These are phyloP conservation scores for Amanita fuliginea DNA, from an alignment of 768 basidiomycete species.

Conservation along the genomic window DNA sequence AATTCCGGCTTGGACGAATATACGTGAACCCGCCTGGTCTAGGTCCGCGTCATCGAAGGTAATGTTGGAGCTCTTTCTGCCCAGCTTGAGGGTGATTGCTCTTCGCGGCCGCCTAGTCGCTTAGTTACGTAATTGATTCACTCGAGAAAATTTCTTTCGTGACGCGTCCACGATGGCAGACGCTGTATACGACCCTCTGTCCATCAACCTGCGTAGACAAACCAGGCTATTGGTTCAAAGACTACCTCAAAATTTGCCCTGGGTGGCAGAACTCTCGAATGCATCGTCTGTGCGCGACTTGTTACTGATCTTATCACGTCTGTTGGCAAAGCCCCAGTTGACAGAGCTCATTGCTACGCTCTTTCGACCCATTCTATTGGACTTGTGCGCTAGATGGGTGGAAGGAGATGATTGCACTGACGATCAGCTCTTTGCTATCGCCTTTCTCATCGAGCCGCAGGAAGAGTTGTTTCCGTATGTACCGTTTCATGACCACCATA, in stretches of 20 bases:
- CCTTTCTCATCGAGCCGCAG: constrained; percentile 53
- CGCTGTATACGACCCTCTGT: constrained; percentile 38
- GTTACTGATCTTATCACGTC: not conserved
- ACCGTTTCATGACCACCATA: constrained; percentile 5
- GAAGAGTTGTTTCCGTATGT: constrained; percentile 66
- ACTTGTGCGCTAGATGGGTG: constrained; percentile 78
- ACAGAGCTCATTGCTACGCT: constrained; percentile 50
- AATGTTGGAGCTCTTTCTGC: constrained; percentile 64
- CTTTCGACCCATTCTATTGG: constrained; percentile 70
- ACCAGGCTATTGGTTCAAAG: constrained; percentile 32
- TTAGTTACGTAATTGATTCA: not conserved
- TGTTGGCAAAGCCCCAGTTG: constrained; percentile 43
- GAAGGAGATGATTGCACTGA: constrained; percentile 36
- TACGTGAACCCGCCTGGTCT: constrained; percentile 69
- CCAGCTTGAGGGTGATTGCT: constrained; percentile 76
- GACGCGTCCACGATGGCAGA: not conserved
- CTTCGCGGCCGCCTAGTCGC: constrained; percentile 55
- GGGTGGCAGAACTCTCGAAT: constrained; percentile 25
- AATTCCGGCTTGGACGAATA: constrained; percentile 71
- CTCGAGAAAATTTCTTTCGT: not conserved
- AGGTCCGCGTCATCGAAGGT: constrained; percentile 68
- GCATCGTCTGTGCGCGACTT: constrained; percentile 29
- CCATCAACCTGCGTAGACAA: constrained; percentile 47
- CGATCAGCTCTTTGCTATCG: constrained; percentile 45
- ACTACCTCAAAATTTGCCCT: constrained; percentile 30